Conservation (phyloP, 129 eudicot species). For the Mikania micrantha region DNA sequence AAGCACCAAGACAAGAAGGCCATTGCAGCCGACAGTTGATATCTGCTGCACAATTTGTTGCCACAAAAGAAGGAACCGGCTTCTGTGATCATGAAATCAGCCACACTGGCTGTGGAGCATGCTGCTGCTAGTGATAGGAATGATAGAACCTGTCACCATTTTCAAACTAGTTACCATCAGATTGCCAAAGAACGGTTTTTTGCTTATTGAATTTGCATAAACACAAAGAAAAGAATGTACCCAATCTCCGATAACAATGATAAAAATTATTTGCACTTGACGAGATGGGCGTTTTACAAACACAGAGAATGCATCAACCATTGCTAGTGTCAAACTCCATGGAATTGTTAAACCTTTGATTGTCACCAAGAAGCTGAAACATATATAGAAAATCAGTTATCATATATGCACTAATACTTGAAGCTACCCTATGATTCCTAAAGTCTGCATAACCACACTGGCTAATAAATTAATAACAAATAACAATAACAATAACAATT, state of each 20-base stretch:
- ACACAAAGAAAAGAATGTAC: conserved; percentile 24
- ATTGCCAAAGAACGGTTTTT: not conserved
- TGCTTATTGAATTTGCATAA: not conserved
- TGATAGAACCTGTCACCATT: conserved; percentile 56
- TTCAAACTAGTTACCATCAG: not conserved
- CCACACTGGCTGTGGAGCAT: conserved; percentile 86
- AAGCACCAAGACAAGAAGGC: conserved; percentile 92
- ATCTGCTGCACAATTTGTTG: conserved; percentile 57
- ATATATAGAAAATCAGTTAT: conserved; percentile 10
- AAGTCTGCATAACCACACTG: conserved; percentile 5
- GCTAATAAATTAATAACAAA: too few species aligned
- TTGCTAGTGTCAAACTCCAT: conserved; percentile 81
- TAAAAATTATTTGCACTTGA: conserved; percentile 52
- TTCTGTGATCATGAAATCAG: conserved; percentile 53
- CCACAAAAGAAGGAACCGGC: conserved; percentile 44
- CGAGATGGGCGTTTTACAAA: conserved; percentile 71
- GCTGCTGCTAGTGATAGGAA: conserved; percentile 90
- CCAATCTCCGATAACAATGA: conserved; percentile 80
- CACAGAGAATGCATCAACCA: conserved; percentile 71
- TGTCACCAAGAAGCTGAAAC: conserved; percentile 83
- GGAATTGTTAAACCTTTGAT: conserved; percentile 90
- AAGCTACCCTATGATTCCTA: not conserved
- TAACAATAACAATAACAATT: too few species aligned
- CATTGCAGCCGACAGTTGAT: conserved; percentile 85
- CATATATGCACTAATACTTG: not conserved